Conservation (phyloP, 1,284 basidiomycete species). For the Tremellales sp. region DNA sequence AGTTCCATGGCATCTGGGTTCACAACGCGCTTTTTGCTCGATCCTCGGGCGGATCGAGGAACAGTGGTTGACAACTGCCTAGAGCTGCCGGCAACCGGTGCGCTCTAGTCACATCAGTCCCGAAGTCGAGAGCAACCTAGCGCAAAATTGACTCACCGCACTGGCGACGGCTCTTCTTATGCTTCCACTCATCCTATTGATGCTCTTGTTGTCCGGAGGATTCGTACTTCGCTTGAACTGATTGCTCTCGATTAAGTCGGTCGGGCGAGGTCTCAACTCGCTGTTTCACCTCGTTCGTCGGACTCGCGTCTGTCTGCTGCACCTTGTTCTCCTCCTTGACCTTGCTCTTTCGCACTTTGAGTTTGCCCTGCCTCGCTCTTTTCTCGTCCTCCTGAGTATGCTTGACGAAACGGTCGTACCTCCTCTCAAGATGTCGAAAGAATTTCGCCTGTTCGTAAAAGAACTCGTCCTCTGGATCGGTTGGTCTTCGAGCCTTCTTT, state of each 20-base stretch:
- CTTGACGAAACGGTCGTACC: slow-evolving; percentile 24
- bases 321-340: neutral
- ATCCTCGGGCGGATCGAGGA: neutral
- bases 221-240: too few species aligned
- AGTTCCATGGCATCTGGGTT: slow-evolving; percentile 36
- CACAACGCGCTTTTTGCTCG: slow-evolving; percentile 12
- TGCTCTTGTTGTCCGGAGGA: too few species aligned
- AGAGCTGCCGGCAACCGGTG: slow-evolving; percentile 1
- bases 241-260: too few species aligned
- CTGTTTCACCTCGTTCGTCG: too few species aligned
- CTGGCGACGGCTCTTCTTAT: neutral
- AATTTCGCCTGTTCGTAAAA: slow-evolving; percentile 30
- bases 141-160: neutral
- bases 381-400: slow-evolving; percentile 13
- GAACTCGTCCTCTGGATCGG: slow-evolving; percentile 19
- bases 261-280: too few species aligned
- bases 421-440: slow-evolving; percentile 30
- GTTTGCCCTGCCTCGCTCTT: slow-evolving; percentile 1
- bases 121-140: neutral
- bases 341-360: neutral
- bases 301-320: too few species aligned
- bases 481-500: neutral
- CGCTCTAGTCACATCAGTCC: neutral
- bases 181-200: neutral
- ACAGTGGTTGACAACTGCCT: neutral